phyloP scores from a whole-genome alignment of 257 asterid species.

The Ballota nigra region DNA sequence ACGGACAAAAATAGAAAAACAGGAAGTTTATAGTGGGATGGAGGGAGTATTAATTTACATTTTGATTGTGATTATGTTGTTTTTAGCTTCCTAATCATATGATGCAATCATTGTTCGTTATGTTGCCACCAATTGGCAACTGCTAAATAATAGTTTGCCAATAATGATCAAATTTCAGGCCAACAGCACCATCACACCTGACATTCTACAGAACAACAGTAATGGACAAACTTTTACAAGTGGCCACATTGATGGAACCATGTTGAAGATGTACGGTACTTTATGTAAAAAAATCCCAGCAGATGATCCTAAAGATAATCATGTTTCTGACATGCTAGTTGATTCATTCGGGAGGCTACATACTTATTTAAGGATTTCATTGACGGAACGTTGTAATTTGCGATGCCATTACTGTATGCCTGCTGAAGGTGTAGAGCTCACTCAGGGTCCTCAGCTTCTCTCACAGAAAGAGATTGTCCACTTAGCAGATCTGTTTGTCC shows the following conservation, averaged over 20 bases:
- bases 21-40: no score
- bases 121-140: neutral
- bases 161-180: constrained; percentile 40
- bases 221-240: constrained; percentile 22
- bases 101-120: neutral
- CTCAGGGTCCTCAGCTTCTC: constrained; percentile 65
- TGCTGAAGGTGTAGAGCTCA: constrained; percentile 88
- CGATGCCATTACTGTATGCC: constrained; percentile 99
- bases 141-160: neutral
- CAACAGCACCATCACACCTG: constrained; percentile 26
- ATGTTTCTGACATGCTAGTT: constrained; percentile 59
- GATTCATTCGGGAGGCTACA: constrained; percentile 93
- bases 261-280: constrained; percentile 41
- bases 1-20: no score
- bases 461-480: constrained; percentile 69
- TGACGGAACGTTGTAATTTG: constrained; percentile 92
- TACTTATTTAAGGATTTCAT: constrained; percentile 86
- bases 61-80: neutral
- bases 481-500: constrained; percentile 72
- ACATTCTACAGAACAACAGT: constrained; percentile 29
- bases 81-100: neutral
- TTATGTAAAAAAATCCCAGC: constrained; percentile 43
- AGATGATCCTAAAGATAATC: constrained; percentile 41
- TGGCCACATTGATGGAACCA: constrained; percentile 30
- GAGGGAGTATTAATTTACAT: neutral